phyloP scores from a whole-genome alignment of 768 basidiomycete genomes.

The Pleurotus pulmonarius region DNA sequence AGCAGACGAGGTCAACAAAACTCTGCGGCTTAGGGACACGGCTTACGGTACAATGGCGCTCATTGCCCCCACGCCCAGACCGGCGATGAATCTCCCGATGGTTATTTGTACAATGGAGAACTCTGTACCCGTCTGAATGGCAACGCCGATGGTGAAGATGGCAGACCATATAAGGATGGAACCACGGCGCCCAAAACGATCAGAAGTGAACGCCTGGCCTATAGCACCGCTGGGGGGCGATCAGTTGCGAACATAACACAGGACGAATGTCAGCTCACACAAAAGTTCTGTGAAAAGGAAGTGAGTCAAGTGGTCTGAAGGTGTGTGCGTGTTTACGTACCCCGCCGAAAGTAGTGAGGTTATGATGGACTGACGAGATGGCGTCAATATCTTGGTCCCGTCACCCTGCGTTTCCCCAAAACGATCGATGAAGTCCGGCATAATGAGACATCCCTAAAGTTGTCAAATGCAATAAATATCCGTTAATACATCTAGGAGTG shows the following conservation, averaged over 20 bases:
- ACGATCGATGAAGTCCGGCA: slow-evolving; percentile 70
- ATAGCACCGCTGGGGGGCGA: slow-evolving; percentile 48
- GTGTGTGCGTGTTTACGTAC: too few species aligned
- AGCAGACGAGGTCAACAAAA: slow-evolving; percentile 21
- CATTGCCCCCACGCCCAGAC: slow-evolving; percentile 18
- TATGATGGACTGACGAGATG: slow-evolving; percentile 70
- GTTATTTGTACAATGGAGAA: slow-evolving; percentile 62
- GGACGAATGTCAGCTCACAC: too few species aligned
- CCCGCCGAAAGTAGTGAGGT: slow-evolving; percentile 77
- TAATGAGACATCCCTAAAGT: slow-evolving; percentile 68
- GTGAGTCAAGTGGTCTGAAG: not conserved
- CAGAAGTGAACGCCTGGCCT: slow-evolving; percentile 70
- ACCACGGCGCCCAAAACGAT: slow-evolving; percentile 65
- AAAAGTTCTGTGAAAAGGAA: slow-evolving; percentile 35
- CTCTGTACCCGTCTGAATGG: slow-evolving; percentile 65
- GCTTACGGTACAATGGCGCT: slow-evolving; percentile 48
- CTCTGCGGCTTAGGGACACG: not conserved
- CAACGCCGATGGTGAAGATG: slow-evolving; percentile 68
- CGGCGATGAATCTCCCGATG: slow-evolving; percentile 71
- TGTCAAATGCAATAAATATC: not conserved
- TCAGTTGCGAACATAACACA: too few species aligned
- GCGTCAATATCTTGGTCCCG: slow-evolving; percentile 50
- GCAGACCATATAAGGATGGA: slow-evolving; percentile 75
- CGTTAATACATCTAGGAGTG: not conserved
- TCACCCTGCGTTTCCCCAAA: slow-evolving; percentile 53